These are phyloP conservation scores for Pleurotus tuber-regium DNA, from an alignment of 768 basidiomycete genomes.

Conservation along the genomic window DNA sequence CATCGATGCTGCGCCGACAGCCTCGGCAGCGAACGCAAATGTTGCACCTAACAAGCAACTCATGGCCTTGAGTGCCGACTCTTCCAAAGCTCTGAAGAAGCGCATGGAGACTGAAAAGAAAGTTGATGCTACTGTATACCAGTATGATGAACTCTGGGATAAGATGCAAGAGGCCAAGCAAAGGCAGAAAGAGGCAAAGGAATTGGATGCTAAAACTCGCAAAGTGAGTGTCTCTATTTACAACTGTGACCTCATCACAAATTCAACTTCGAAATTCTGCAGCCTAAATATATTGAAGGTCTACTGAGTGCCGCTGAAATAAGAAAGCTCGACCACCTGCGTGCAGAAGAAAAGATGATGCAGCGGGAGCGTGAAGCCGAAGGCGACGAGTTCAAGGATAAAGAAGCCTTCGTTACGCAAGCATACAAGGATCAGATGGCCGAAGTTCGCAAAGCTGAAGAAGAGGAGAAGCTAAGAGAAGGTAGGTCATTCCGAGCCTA, in stretches of 20 bases:
- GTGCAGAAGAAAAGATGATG: slow-evolving; percentile 98
- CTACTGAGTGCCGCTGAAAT: slow-evolving; percentile 83
- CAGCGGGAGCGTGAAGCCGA: slow-evolving; percentile 89
- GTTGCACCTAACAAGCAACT: slow-evolving; percentile 51
- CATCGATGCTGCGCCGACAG: slow-evolving; percentile 46
- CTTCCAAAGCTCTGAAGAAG: slow-evolving; percentile 66
- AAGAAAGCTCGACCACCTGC: slow-evolving; percentile 80
- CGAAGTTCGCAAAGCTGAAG: slow-evolving; percentile 85
- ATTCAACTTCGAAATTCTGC: slow-evolving; percentile 13
- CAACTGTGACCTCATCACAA: background rate
- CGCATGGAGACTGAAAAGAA: slow-evolving; percentile 76
- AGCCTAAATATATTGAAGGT: slow-evolving; percentile 93
- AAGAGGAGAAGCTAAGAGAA: slow-evolving; percentile 86
- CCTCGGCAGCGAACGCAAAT: slow-evolving; percentile 32
- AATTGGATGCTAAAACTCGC: slow-evolving; percentile 69
- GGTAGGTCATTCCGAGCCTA: slow-evolving; percentile 46
- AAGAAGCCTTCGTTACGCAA: slow-evolving; percentile 96
- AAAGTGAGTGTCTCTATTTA: slow-evolving; percentile 54
- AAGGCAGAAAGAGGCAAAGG: slow-evolving; percentile 72
- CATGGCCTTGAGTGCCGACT: slow-evolving; percentile 54
- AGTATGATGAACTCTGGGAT: slow-evolving; percentile 97
- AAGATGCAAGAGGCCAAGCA: slow-evolving; percentile 87
- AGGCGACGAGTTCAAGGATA: slow-evolving; percentile 91
- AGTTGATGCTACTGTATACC: slow-evolving; percentile 81
- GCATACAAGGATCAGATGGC: slow-evolving; percentile 97